These are phyloP conservation scores for Blastomyces parvus DNA, from an alignment of 2,329 filamentous ascomycete genomes.

Conservation along the genomic window DNA sequence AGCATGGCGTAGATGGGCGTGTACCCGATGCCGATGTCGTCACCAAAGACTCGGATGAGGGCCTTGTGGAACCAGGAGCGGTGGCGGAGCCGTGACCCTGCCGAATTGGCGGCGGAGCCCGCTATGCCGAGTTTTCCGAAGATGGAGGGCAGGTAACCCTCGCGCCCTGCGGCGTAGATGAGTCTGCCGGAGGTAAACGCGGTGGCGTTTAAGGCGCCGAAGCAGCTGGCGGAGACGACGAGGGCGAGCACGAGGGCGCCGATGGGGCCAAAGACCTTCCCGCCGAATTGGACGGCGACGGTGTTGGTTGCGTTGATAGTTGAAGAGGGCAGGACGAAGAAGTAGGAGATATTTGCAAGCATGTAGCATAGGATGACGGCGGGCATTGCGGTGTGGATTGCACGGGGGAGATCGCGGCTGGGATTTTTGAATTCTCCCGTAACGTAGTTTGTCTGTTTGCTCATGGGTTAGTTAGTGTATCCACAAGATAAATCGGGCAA, in stretches of 20 bases:
- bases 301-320: slow-evolving; percentile 84
- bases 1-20: slow-evolving; percentile 89
- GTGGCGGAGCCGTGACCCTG: slow-evolving; percentile 29
- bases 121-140: slow-evolving; percentile 75
- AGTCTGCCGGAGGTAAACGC: slow-evolving; percentile 88
- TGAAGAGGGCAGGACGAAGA: slow-evolving; percentile 75
- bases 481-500: neutral
- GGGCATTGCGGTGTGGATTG: slow-evolving; percentile 94
- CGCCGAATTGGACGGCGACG: slow-evolving; percentile 88
- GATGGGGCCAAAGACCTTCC: slow-evolving; percentile 74
- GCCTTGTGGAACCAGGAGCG: slow-evolving; percentile 50
- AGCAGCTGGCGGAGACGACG: slow-evolving; percentile 82
- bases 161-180: slow-evolving; percentile 88
- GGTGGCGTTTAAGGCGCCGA: slow-evolving; percentile 87
- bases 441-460: slow-evolving; percentile 78
- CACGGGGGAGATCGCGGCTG: slow-evolving; percentile 75
- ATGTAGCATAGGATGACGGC: slow-evolving; percentile 85
- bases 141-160: slow-evolving; percentile 77
- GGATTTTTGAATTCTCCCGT: slow-evolving; percentile 95
- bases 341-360: slow-evolving; percentile 85
- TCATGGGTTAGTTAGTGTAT: slow-evolving; percentile 7
- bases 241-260: slow-evolving; percentile 79
- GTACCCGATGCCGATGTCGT: slow-evolving; percentile 73
- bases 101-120: slow-evolving; percentile 21
- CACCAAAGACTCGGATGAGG: slow-evolving; percentile 57